phyloP scores from a whole-genome alignment of 2,329 filamentous ascomycete species.

The Penicillium italicum region DNA sequence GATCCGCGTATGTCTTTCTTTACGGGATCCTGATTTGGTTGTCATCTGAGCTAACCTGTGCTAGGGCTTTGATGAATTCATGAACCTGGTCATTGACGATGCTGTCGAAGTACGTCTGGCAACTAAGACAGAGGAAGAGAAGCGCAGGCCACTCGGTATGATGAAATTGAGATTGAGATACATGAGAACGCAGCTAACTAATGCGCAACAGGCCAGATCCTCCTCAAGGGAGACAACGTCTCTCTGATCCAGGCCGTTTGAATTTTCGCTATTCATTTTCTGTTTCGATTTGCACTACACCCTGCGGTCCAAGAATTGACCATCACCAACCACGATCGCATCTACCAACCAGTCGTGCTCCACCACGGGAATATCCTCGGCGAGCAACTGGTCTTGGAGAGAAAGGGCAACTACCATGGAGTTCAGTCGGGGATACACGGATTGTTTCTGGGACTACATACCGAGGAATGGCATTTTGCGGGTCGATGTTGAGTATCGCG shows the following conservation, averaged over 20 bases:
- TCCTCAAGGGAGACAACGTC: slow-evolving; percentile 85
- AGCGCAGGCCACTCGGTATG: slow-evolving; percentile 73
- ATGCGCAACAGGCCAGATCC: slow-evolving; percentile 63
- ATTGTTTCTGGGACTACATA: slow-evolving; percentile 39
- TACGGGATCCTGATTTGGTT: background rate
- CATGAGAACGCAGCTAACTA: background rate
- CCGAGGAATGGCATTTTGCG: slow-evolving; percentile 57
- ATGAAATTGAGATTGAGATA: background rate
- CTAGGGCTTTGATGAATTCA: slow-evolving; percentile 97
- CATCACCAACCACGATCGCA: slow-evolving; percentile 69
- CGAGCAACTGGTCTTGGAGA: slow-evolving; percentile 79
- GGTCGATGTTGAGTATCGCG: slow-evolving; percentile 59
- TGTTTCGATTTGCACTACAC: slow-evolving; percentile 21
- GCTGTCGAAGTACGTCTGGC: slow-evolving; percentile 86
- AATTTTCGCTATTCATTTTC: slow-evolving; percentile 12
- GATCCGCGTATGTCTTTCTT: slow-evolving; percentile 67
- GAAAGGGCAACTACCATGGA: slow-evolving; percentile 66
- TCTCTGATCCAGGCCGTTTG: slow-evolving; percentile 66
- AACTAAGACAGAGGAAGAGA: slow-evolving; percentile 77
- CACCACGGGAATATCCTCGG: slow-evolving; percentile 67
- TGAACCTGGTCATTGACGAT: slow-evolving; percentile 97
- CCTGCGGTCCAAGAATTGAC: slow-evolving; percentile 49
- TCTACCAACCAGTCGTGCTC: slow-evolving; percentile 76
- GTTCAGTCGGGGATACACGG: slow-evolving; percentile 22
- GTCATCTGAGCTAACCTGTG: slow-evolving; percentile 5